These are phyloP conservation scores for Ehretia macrophylla DNA, from an alignment of 257 asterid genomes.

Conservation along the genomic window DNA sequence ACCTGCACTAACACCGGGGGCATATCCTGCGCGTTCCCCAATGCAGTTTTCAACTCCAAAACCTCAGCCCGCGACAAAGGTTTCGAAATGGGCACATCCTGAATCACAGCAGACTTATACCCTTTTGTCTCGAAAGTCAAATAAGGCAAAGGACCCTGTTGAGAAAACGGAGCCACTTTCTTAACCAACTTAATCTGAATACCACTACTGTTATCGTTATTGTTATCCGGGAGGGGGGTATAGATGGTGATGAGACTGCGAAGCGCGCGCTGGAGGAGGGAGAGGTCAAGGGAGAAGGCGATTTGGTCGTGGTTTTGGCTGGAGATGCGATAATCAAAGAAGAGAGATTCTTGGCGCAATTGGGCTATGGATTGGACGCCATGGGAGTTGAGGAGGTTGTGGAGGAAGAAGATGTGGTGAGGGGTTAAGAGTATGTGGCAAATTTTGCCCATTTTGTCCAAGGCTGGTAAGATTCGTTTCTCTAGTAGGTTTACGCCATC, in stretches of 20 bases:
- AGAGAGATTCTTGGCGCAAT: slow-evolving; percentile 57
- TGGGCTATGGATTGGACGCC: slow-evolving; percentile 88
- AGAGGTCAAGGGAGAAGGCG: slow-evolving; percentile 73
- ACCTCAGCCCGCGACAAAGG: slow-evolving; percentile 75
- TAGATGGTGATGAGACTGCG: slow-evolving; percentile 71
- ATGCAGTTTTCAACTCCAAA: slow-evolving; percentile 62
- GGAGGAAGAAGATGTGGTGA: slow-evolving; percentile 82
- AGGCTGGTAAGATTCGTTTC: slow-evolving; percentile 75
- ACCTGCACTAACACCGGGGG: slow-evolving; percentile 64
- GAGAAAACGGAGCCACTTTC: slow-evolving; percentile 66
- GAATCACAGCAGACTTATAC: slow-evolving; percentile 71
- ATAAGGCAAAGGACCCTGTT: slow-evolving; percentile 58
- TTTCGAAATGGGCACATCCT: slow-evolving; percentile 92
- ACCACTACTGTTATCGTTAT: not conserved
- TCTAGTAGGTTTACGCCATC: slow-evolving; percentile 76
- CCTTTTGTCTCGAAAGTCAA: slow-evolving; percentile 82
- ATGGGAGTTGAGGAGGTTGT: slow-evolving; percentile 84
- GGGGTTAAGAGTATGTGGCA: slow-evolving; percentile 74
- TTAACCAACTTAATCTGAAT: slow-evolving; percentile 76
- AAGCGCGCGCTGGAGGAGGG: slow-evolving; percentile 95
- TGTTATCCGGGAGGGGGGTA: not conserved
- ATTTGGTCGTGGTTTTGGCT: slow-evolving; percentile 67
- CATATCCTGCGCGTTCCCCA: slow-evolving; percentile 60
- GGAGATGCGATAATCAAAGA: slow-evolving; percentile 67
- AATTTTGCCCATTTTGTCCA: slow-evolving; percentile 73